A percentile compares a stretch with the other conserved stretches of the same genome.
Conservation (phyloP, 345 rosid species). For the Aurinia saxatilis region DNA sequence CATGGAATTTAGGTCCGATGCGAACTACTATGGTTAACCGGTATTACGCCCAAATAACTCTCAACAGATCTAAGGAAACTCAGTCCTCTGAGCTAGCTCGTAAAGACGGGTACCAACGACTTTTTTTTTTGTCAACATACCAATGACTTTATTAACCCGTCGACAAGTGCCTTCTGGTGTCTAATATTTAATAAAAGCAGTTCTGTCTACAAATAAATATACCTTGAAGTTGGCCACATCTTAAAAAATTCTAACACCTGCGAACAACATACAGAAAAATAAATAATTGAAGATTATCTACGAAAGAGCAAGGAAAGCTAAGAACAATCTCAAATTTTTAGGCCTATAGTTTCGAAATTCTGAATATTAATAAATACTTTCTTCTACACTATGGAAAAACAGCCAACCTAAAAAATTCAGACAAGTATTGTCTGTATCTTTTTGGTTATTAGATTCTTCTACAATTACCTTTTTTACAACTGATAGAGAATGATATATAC, state of each 20-base stretch:
- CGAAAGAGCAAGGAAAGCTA: not conserved
- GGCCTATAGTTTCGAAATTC: not conserved
- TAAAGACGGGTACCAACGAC: not conserved
- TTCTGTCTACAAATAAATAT: constrained; percentile 13
- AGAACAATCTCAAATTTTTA: not conserved
- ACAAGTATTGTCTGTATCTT: not conserved
- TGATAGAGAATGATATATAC: not conserved
- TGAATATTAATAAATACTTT: not conserved
- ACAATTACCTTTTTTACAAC: not conserved
- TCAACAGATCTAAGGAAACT: not conserved
- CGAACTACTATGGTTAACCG: not conserved
- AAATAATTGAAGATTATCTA: not conserved
- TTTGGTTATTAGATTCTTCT: constrained; percentile 2
- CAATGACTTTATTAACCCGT: not conserved
- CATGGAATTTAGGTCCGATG: not conserved
- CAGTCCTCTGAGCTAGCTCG: not conserved
- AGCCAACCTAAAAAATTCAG: not conserved
- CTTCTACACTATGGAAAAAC: not conserved
- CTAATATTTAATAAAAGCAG: not conserved
- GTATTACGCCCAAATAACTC: not conserved
- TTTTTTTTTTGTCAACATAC: no score
- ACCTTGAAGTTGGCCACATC: constrained; percentile 82
- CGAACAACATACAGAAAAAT: constrained; percentile 17
- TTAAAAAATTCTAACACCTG: constrained; percentile 95
- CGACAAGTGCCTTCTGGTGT: not conserved